A percentile compares a stretch with the other conserved stretches of the same genome.
Evolutionary conservation across 2,329 filamentous ascomycete genomes (phyloP).

Genomic region (Incumbomyces delicatus): DNA sequence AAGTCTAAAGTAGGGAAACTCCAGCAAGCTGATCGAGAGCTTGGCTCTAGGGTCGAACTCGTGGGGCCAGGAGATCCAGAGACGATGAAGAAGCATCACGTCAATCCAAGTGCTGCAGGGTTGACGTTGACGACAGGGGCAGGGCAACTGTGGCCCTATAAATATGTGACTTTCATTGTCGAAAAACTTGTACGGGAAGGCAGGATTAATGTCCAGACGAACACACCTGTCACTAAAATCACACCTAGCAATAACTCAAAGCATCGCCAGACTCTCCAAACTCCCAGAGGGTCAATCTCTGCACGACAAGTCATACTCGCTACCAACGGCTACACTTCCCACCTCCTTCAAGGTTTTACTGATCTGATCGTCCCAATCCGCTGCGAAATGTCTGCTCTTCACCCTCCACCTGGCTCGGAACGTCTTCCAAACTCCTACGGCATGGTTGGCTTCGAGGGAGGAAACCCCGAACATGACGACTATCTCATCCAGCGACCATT

Average conservation of each 20-base stretch:
- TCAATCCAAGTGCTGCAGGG: constrained; percentile 9
- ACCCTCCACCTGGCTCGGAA: constrained; percentile 28
- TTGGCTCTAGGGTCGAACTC: constrained; percentile 10
- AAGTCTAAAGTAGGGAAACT: constrained; percentile 7
- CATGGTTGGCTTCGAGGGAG: constrained; percentile 44
- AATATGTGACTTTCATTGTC: constrained; percentile 64
- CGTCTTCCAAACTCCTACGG: constrained; percentile 22
- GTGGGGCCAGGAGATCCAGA: constrained; percentile 3
- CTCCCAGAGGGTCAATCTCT: constrained; percentile 54
- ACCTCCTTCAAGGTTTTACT: constrained; percentile 58
- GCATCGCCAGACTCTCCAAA: constrained; percentile 59
- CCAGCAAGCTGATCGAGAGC: constrained; percentile 7
- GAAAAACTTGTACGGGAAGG: constrained; percentile 38
- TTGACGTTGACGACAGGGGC: constrained; percentile 10
- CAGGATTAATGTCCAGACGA: constrained; percentile 25
- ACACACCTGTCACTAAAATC: constrained; percentile 23
- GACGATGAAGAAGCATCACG: constrained; percentile 8
- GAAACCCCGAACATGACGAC: constrained; percentile 50
- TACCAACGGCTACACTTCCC: constrained; percentile 75
- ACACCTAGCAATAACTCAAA: constrained; percentile 15
- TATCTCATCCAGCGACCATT: constrained; percentile 53
- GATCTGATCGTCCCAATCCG: constrained; percentile 67
- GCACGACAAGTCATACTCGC: constrained; percentile 61
- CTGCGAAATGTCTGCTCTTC: constrained; percentile 42
- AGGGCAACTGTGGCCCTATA: constrained; percentile 51